Conservation (phyloP, 1,139 yeast species). For the Nematodospora anomalae region DNA sequence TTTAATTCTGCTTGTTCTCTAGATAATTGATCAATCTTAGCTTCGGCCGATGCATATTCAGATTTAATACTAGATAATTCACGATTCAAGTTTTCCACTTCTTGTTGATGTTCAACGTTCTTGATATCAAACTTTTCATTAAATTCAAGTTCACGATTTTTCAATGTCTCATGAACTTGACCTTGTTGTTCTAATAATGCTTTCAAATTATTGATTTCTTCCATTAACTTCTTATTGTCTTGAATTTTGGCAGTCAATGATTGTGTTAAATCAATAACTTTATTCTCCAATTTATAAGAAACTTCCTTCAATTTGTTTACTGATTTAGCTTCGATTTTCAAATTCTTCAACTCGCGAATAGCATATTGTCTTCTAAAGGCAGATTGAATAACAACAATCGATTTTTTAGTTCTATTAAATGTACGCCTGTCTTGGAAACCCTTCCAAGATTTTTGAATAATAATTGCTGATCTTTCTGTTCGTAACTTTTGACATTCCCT, state of each 20-base stretch:
- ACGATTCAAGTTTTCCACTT: conserved; percentile 52
- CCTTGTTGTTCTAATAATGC: conserved; percentile 57
- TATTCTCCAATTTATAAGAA: conserved; percentile 89
- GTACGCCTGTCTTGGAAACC: conserved; percentile 52
- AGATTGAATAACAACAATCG: conserved; percentile 74
- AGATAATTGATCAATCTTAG: conserved; percentile 62
- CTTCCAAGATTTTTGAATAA: conserved; percentile 69
- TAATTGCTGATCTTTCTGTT: conserved; percentile 61
- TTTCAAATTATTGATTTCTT: conserved; percentile 60
- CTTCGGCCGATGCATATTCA: conserved; percentile 62
- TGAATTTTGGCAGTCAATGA: conserved; percentile 72
- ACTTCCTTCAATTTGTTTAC: conserved; percentile 89
- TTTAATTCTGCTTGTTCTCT: conserved; percentile 65
- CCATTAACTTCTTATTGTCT: conserved; percentile 72
- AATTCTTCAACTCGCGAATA: conserved; percentile 55
- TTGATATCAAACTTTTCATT: conserved; percentile 46
- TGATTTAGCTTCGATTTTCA: conserved; percentile 85
- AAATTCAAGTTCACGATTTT: conserved; percentile 56
- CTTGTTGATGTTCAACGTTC: conserved; percentile 49
- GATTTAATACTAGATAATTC: conserved; percentile 58
- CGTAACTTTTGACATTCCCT: conserved; percentile 46
- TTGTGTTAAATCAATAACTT: conserved; percentile 92
- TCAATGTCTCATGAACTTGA: conserved; percentile 55
- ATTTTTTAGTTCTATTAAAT: conserved; percentile 42
- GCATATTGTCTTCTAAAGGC: conserved; percentile 79